A percentile compares a stretch with the other conserved stretches of the same genome.
Evolutionary conservation across 208 protist genomes (phyloP).

Genomic region (Leishmania lainsoni): DNA sequence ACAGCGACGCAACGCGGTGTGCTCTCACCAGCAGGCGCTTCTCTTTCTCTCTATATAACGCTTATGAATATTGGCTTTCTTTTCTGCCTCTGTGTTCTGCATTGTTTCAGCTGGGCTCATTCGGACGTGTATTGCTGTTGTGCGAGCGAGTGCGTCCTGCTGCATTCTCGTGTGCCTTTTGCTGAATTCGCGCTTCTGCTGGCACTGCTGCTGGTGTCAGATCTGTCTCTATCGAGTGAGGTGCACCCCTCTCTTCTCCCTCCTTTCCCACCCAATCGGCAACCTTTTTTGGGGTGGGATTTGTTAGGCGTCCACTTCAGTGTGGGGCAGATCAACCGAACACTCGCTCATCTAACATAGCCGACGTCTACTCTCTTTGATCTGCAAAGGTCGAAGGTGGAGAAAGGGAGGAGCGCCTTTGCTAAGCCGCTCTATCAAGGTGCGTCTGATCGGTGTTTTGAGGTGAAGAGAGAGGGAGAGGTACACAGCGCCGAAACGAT

Average conservation of each 20-base stretch:
- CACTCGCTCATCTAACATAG: neutral
- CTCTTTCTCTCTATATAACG: no score
- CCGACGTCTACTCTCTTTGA: neutral
- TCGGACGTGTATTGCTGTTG: neutral
- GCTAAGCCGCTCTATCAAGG: neutral
- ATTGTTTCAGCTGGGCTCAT: neutral
- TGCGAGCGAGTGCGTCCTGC: neutral
- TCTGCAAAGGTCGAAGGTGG: neutral
- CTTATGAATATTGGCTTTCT: neutral
- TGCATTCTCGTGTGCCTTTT: neutral
- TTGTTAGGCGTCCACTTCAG: no score
- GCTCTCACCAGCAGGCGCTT: neutral
- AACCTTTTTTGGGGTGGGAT: no score
- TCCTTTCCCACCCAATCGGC: neutral
- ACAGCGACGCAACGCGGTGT: slow-evolving; percentile 2
- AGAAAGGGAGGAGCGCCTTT: neutral
- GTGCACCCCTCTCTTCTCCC: neutral
- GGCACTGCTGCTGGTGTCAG: neutral
- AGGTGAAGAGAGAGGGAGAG: neutral
- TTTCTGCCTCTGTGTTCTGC: neutral
- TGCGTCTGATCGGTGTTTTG: neutral
- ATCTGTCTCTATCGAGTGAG: neutral
- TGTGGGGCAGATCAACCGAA: neutral
- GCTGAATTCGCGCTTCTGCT: neutral
- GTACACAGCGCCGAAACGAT: neutral